Evolutionary conservation across 495 filamentous ascomycete species (phyloP).

Genomic region (Parachaetomium inaequale): DNA sequence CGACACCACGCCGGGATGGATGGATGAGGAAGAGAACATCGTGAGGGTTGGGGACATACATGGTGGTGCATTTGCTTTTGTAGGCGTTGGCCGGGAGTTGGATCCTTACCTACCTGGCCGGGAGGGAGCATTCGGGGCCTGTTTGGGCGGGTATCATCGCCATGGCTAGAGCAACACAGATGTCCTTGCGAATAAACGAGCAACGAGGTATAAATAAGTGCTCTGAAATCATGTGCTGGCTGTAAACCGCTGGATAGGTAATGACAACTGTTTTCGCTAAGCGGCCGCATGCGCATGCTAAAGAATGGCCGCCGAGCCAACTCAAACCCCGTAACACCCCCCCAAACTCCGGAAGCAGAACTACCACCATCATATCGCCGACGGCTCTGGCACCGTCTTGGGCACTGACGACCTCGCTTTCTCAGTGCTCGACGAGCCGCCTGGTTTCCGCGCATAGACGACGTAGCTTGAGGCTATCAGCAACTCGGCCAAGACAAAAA

Average conservation of each 20-base stretch:
- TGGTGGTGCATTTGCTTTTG: neutral
- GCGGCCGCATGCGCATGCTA: neutral
- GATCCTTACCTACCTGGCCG: neutral
- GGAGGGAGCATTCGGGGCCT: neutral
- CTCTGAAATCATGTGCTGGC: neutral
- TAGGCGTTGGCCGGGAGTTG: neutral
- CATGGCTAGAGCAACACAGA: neutral
- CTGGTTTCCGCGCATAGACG: conserved; percentile 31
- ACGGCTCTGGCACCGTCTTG: neutral
- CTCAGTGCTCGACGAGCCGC: neutral
- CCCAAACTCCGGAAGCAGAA: neutral
- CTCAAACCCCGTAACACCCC: neutral
- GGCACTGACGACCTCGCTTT: neutral
- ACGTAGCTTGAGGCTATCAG: conserved; percentile 15
- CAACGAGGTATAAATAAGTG: neutral
- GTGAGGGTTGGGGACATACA: neutral
- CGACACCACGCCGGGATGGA: neutral
- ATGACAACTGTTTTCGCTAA: neutral
- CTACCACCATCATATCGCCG: neutral
- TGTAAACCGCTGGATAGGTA: neutral
- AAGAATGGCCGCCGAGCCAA: neutral
- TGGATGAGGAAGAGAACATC: neutral
- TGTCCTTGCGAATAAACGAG: neutral
- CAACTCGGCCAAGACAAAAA: neutral
- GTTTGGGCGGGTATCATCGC: neutral